Evolutionary conservation across 805 yeast species (phyloP), one percentile per base, ranked within the genome.

Genomic region (Sugiyamaella lignohabitans): DNA sequence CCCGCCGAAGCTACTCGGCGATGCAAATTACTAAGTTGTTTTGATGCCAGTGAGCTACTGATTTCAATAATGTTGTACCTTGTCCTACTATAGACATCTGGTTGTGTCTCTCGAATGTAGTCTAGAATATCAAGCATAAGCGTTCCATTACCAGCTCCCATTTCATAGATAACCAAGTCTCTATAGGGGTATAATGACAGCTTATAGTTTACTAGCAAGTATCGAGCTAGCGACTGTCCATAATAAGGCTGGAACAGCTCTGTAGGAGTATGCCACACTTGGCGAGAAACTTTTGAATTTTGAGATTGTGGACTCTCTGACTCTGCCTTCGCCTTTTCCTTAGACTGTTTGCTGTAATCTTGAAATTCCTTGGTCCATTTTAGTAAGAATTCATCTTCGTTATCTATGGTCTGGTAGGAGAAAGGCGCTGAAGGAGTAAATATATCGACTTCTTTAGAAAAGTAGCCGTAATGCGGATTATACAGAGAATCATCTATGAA

Each of bases 101-200:
- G 89, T 53, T 82, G 81, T 18, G 73, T 68, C 22, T 65, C 66
- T 51, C 76, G 69, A 50, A 87, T 73, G 59, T 72, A 86, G 57
- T 81, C 80, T 52, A 87, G 63, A 8, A 87, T 75, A 57, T 86
- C 82, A 45, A 73, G 62, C 95, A 87, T 87, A 50, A 87, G 64
- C 0, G 94, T 86, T 37, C 95, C 95, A 58, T 87, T 87, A 54
- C 95, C 95, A 18, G 88, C 95, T 49, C 95, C 96, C 72, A 85
- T 78, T 64, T 87, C 96, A 64, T 86, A 87, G 21, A 87, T 84
- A 4, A 78, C 73, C 40, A 91, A 67, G 59, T 85, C 88, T 37
- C 74, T 71, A 57, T 81, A 80, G 0, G 89, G 91, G 55, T 78
- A 83, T 37, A 75, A 67, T 52, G 81, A 80, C 54, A 80, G 66